These are phyloP conservation scores for Solanum hybrid DNA, from an alignment of 305 asterid genomes.

Conservation along the genomic window DNA sequence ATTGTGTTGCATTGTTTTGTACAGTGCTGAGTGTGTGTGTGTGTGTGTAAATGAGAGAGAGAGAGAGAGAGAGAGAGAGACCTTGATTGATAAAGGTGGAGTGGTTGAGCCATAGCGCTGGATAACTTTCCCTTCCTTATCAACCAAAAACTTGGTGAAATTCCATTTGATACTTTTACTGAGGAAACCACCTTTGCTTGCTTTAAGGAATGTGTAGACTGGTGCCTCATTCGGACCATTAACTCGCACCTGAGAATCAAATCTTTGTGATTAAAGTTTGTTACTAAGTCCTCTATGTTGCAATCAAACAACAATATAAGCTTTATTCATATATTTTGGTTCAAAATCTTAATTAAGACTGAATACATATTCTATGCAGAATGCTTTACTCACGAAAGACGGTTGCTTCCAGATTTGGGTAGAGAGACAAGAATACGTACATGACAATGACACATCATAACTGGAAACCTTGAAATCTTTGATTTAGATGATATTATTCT, in stretches of 20 bases:
- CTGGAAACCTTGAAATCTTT: neutral
- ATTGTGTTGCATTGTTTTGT: neutral
- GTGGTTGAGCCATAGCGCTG: conserved; percentile 59
- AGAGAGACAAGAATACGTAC: neutral
- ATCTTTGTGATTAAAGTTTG: neutral
- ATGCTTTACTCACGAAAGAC: neutral
- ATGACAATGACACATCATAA: neutral
- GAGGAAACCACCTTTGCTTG: conserved; percentile 49
- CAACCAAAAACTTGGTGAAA: conserved; percentile 88
- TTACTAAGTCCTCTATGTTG: neutral
- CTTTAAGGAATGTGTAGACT: conserved; percentile 71
- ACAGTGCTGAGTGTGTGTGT: neutral
- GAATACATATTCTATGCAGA: neutral
- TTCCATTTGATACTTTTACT: conserved; percentile 87
- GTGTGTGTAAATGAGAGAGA: neutral
- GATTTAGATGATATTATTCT: neutral
- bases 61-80: conserved; percentile 11
- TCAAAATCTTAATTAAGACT: neutral
- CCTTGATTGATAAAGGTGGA: conserved; percentile 73
- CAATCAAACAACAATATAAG: neutral
- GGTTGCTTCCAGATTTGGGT: neutral
- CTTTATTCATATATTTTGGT: neutral
- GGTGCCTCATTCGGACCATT: conserved; percentile 69
- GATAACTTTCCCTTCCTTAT: conserved; percentile 71
- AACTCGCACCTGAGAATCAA: conserved; percentile 53